These are phyloP conservation scores for Trametes gibbosa DNA, from an alignment of 768 basidiomycete genomes.

Conservation along the genomic window DNA sequence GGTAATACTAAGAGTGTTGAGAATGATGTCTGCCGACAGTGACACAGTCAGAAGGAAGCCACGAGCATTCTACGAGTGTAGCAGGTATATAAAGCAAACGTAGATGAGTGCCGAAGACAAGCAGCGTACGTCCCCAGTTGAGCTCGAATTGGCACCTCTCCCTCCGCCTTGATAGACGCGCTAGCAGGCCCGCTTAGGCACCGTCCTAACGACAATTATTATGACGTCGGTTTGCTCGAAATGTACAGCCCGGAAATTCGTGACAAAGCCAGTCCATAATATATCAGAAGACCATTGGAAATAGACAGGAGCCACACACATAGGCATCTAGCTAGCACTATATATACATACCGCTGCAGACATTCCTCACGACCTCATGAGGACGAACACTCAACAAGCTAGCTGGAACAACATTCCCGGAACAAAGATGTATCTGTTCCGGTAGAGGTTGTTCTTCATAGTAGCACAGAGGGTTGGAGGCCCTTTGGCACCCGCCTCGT, in stretches of 20 bases:
- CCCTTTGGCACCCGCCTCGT: conserved; percentile 56
- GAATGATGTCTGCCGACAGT: not conserved
- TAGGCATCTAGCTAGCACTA: too few species aligned
- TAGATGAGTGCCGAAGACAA: not conserved
- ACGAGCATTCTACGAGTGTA: not conserved
- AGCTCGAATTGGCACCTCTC: too few species aligned
- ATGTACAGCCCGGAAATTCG: too few species aligned
- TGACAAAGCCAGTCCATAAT: not conserved
- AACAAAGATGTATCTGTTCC: not conserved
- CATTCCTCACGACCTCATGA: not conserved
- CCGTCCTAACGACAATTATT: too few species aligned
- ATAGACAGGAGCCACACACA: too few species aligned
- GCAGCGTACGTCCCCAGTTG: not conserved
- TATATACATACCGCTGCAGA: not conserved
- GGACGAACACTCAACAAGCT: not conserved
- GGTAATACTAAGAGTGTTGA: not conserved
- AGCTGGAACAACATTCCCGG: not conserved
- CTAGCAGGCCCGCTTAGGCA: too few species aligned
- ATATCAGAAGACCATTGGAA: not conserved
- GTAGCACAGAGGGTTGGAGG: conserved; percentile 30
- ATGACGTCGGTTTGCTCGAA: too few species aligned
- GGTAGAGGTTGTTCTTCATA: conserved; percentile 1
- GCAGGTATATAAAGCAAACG: not conserved
- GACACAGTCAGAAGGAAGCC: not conserved
- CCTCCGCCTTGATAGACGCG: too few species aligned